These are phyloP conservation scores for Hordeum pubiflorum DNA, from an alignment of 202 grass and related monocot species.

Conservation along the genomic window DNA sequence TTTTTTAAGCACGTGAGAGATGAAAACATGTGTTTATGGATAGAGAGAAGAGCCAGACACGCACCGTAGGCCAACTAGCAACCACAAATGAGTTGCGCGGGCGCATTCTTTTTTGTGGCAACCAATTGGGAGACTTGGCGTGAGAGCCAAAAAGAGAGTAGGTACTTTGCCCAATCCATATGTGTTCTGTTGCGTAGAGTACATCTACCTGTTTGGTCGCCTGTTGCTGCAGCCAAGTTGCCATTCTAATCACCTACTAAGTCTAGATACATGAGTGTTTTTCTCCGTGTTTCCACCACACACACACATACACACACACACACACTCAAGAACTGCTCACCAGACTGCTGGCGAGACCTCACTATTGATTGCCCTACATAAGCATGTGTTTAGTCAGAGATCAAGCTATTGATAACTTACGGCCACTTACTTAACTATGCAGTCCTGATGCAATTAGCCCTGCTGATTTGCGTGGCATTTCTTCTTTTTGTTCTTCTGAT, in stretches of 20 bases:
- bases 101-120: background rate
- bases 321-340: slow-evolving; percentile 17
- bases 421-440: background rate
- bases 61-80: too few relatives aligned
- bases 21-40: background rate
- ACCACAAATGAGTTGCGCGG: background rate
- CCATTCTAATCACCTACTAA: background rate
- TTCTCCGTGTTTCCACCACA: too few relatives aligned
- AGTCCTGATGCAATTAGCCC: background rate
- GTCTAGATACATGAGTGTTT: too few relatives aligned
- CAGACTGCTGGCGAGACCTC: slow-evolving; percentile 9
- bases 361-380: background rate
- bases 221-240: slow-evolving; percentile 5
- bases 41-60: too few relatives aligned
- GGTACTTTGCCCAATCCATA: background rate
- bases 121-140: background rate
- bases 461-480: background rate
- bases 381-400: background rate
- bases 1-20: background rate
- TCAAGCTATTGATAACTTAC: background rate
- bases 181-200: background rate
- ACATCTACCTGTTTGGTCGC: background rate
- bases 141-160: background rate
- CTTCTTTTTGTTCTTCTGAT: background rate
- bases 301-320: background rate